Evolutionary conservation across 202 grass and related monocot genomes (phyloP).

Genomic region (Digitaria exilis): DNA sequence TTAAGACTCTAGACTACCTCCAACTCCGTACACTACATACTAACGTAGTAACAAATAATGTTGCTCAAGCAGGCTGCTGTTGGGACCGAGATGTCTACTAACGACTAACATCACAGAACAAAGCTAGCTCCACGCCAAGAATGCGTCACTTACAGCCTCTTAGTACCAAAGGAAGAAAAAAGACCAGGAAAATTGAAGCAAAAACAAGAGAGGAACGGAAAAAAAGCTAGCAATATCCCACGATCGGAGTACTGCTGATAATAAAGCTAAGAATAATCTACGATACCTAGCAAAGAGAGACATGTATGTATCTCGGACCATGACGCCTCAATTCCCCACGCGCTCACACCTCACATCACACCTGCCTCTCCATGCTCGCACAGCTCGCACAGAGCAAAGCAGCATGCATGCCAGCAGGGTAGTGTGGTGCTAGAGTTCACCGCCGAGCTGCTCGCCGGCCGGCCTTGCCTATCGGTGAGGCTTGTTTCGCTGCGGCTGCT

Average conservation of each 20-base stretch:
- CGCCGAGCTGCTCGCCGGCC: conserved; percentile 30
- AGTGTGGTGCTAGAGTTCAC: conserved; percentile 26
- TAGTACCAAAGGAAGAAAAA: conserved; percentile 1
- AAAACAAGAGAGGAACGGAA: not conserved
- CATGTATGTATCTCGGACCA: conserved; percentile 68
- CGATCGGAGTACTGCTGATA: not conserved
- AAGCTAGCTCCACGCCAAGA: conserved; percentile 43
- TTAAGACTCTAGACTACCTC: conserved; percentile 19
- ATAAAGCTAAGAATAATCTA: conserved; percentile 35
- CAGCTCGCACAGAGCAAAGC: conserved; percentile 35
- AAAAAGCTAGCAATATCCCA: not conserved
- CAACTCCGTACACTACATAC: not conserved
- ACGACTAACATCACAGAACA: conserved; percentile 31
- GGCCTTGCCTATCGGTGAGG: conserved; percentile 31
- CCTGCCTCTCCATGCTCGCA: not conserved
- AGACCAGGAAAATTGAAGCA: not conserved
- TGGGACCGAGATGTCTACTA: conserved; percentile 1
- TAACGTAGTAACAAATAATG: conserved; percentile 1
- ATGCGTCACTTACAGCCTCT: conserved; percentile 73
- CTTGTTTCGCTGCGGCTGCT: not conserved
- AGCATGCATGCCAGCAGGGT: not conserved
- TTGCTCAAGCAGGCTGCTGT: conserved; percentile 28
- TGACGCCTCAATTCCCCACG: conserved; percentile 79
- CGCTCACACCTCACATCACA: conserved; percentile 29
- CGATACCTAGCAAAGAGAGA: conserved; percentile 52